Percentiles rank a stretch among this genome's conserved stretches.
Evolutionary conservation across 257 asterid genomes (phyloP).

Genomic region (Ehretia macrophylla): DNA sequence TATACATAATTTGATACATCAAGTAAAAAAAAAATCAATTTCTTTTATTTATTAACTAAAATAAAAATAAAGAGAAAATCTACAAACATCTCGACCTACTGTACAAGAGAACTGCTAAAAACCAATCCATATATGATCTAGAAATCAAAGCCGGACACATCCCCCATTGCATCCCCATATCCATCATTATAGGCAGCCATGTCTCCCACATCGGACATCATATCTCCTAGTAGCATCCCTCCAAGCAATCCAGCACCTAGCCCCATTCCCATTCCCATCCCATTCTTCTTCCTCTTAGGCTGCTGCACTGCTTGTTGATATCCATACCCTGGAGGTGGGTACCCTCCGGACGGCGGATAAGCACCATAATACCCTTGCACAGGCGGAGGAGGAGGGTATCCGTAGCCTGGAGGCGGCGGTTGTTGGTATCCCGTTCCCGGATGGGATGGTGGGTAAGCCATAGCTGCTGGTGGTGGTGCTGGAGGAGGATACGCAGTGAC

Average conservation of each 20-base stretch:
- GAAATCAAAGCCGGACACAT: constrained; percentile 19
- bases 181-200: constrained; percentile 36
- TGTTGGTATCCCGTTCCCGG: constrained; percentile 21
- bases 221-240: constrained; percentile 78
- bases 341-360: no score
- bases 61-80: background rate
- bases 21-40: no score
- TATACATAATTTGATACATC: no score
- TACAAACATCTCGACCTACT: background rate
- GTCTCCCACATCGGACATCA: constrained; percentile 49
- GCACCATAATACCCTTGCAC: constrained; percentile 6
- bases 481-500: constrained; percentile 55
- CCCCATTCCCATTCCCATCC: constrained; percentile 76
- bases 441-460: constrained; percentile 19
- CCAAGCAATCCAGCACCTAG: constrained; percentile 90
- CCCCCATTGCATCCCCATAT: constrained; percentile 29
- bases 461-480: constrained; percentile 18
- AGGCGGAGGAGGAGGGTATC: constrained; percentile 4
- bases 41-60: no score
- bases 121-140: no score
- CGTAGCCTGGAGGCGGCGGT: no score
- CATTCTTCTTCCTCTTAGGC: constrained; percentile 51
- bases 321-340: constrained; percentile 18
- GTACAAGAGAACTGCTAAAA: no score
- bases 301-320: constrained; percentile 40